Conservation (phyloP, 371 early-diverging fungal species). For the Circinella minor region DNA sequence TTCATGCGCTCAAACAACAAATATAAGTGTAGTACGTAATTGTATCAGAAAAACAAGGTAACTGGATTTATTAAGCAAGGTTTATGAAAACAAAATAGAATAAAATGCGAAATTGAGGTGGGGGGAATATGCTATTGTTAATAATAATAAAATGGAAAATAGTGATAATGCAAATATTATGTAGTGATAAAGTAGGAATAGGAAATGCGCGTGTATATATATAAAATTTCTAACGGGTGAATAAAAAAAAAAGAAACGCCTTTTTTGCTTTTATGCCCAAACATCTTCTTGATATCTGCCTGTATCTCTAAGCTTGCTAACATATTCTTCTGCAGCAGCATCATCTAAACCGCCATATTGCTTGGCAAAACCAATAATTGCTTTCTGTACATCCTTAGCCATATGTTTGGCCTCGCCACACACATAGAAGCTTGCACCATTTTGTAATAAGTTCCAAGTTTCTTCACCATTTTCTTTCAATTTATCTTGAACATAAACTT, state of each 20-base stretch:
- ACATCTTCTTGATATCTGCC: constrained; percentile 94
- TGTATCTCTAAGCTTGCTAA: constrained; percentile 73
- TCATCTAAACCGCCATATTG: constrained; percentile 67
- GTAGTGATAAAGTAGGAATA: too few relatives aligned
- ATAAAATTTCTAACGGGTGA: not conserved
- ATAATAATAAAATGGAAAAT: too few relatives aligned
- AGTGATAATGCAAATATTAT: too few relatives aligned
- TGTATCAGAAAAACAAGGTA: too few relatives aligned
- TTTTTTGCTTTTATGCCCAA: constrained; percentile 66
- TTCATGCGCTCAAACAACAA: too few relatives aligned
- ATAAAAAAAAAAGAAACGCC: not conserved
- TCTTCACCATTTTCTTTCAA: constrained; percentile 62
- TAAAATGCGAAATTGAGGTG: too few relatives aligned
- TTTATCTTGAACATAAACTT: constrained; percentile 87
- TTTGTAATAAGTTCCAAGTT: constrained; percentile 73
- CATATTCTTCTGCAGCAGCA: constrained; percentile 68
- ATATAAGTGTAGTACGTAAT: too few relatives aligned
- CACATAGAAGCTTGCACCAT: constrained; percentile 75
- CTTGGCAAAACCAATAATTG: constrained; percentile 68
- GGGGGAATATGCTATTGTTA: too few relatives aligned
- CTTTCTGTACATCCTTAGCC: constrained; percentile 87
- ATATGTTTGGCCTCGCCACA: constrained; percentile 95
- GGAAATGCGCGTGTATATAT: too few relatives aligned
- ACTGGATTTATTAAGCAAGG: too few relatives aligned
- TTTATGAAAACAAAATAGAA: too few relatives aligned